These are phyloP conservation scores for Cephaloascus fragrans DNA, from an alignment of 805 yeast genomes.

Conservation along the genomic window DNA sequence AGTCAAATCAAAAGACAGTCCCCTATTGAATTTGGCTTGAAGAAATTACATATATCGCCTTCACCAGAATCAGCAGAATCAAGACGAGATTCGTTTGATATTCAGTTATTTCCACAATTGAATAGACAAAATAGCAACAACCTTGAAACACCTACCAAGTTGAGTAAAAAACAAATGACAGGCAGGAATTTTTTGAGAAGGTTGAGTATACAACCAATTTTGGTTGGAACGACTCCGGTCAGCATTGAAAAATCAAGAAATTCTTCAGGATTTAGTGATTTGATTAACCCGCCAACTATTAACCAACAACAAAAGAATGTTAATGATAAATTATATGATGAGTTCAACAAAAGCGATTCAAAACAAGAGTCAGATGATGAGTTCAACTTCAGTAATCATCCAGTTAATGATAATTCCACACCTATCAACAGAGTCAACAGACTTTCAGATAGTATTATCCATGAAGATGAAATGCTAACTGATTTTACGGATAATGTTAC, in stretches of 20 bases:
- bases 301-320: neutral
- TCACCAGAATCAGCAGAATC: neutral
- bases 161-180: neutral
- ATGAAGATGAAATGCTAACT: neutral
- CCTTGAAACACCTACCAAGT: neutral
- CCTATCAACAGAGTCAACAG: neutral
- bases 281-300: neutral
- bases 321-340: neutral
- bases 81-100: neutral
- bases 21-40: neutral
- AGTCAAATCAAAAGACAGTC: neutral
- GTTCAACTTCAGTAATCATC: neutral
- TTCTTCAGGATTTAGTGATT: neutral
- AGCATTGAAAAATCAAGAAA: neutral
- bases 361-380: neutral
- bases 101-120: neutral
- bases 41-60: neutral
- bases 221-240: neutral
- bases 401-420: neutral
- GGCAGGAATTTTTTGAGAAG: neutral
- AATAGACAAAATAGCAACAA: neutral
- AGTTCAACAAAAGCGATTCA: neutral
- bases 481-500: neutral
- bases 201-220: slow-evolving; percentile 1
- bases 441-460: neutral